Evolutionary conservation across 306 rosid genomes (phyloP).

Genomic region (Leucaena leucocephala): DNA sequence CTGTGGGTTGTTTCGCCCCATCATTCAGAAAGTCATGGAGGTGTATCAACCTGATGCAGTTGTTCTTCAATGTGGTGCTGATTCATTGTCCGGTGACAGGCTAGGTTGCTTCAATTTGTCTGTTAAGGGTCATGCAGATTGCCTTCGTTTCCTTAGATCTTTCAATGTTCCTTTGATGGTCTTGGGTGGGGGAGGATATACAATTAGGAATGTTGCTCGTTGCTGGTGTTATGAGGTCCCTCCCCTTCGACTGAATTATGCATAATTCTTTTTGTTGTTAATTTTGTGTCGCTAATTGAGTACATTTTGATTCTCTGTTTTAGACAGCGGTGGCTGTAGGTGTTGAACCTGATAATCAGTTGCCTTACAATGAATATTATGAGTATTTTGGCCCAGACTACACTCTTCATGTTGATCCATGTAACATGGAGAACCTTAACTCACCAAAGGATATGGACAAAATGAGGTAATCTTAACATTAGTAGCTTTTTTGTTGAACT

Average conservation of each 20-base stretch:
- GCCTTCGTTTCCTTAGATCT: constrained; percentile 83
- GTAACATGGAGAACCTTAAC: constrained; percentile 84
- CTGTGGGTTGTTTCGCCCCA: constrained; percentile 70
- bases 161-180: constrained; percentile 87
- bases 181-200: constrained; percentile 95
- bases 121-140: constrained; percentile 90
- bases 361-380: constrained; percentile 87
- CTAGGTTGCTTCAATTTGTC: constrained; percentile 94
- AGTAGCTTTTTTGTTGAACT: not conserved
- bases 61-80: constrained; percentile 95
- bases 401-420: constrained; percentile 72
- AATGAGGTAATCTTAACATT: constrained; percentile 59
- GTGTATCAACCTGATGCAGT: constrained; percentile 86
- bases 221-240: constrained; percentile 96
- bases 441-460: constrained; percentile 80
- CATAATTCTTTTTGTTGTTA: constrained; percentile 8
- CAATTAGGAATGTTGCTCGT: constrained; percentile 89
- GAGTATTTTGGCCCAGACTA: constrained; percentile 95
- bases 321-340: constrained; percentile 97
- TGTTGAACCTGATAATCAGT: constrained; percentile 85
- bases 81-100: constrained; percentile 84
- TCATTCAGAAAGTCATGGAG: constrained; percentile 83
- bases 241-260: constrained; percentile 18
- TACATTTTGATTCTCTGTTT: constrained; percentile 38
- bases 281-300: constrained; percentile 28